Base-by-base conservation (phyloP, 2,329 filamentous ascomycete genomes). In the Aspergillus phoenicis region DNA sequence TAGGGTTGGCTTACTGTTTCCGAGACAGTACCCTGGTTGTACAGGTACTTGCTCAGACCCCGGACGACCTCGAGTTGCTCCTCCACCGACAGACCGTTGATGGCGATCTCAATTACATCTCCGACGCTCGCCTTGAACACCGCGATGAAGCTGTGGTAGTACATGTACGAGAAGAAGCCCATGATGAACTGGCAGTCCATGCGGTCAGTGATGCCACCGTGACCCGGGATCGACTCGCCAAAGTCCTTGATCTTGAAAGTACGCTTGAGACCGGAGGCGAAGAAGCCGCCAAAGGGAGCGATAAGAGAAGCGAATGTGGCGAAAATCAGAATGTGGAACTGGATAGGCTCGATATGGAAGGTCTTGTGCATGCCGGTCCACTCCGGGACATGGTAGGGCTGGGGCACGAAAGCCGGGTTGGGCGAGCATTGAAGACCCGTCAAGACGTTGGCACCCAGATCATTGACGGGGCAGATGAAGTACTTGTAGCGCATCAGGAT, bases 151-250 rank as follows among this genome's bases (percentile, higher is more conserved):
- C 91, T 95, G 77, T 97, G 93, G 80, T 96, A 99, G 81, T 99
- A 99, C 85, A 99, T 93, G 82, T 93, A 98, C 15, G 94, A 87
- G 72, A 99, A 98, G 79, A 97, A 95, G 8, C 95, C 95, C 95
- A 99, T 99, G 82, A 98, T 98, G 81, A 99, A 99, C 75, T 99
- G 95, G 77, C 95, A 99, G 75, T 99, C 95, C 94, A 99, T 98
- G 64, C 95, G 91, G 75, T 99, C 95, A 15, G 95, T 99, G 81
- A 99, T 98, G 69, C 95, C 95, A 63, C 95, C 95, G 72, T 99
- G 95, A 22, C 95, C 95, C 1, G 95, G 95, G 69, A 99, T 99
- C 1, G 93, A 96, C 78, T 99, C 91, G 68, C 95, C 95, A 80
- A 99, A 99, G 81, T 99, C 95, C 84, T 99, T 99, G 84, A 99